phyloP scores from a whole-genome alignment of 495 filamentous ascomycete genomes.

The Lindgomyces ingoldianus region DNA sequence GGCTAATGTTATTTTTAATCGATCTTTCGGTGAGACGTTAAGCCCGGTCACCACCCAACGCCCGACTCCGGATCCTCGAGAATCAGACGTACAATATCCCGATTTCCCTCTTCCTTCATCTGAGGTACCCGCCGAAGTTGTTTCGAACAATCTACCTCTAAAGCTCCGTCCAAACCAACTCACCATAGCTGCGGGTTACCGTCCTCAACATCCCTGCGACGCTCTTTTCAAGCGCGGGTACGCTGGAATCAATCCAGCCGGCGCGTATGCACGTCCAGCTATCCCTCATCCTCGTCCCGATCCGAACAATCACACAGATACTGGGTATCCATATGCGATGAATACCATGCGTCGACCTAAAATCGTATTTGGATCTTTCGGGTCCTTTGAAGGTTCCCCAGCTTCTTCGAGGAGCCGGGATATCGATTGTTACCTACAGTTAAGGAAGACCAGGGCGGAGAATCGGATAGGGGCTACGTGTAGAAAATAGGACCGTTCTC shows the following conservation, averaged over 20 bases:
- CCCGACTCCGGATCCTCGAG: not conserved
- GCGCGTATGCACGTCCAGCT: not conserved
- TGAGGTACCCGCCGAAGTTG: too few species aligned
- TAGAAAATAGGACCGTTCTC: too few species aligned
- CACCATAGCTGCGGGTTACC: not conserved
- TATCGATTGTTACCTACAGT: not conserved
- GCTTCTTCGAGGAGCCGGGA: not conserved
- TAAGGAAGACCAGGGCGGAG: too few species aligned
- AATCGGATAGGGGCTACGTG: too few species aligned
- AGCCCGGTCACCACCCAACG: too few species aligned
- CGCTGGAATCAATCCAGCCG: not conserved
- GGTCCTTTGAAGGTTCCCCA: not conserved
- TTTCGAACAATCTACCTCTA: not conserved
- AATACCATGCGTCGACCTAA: not conserved
- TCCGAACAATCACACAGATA: not conserved
- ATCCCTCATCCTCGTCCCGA: not conserved
- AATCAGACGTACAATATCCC: not conserved
- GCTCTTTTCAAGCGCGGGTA: not conserved
- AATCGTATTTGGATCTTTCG: slow-evolving; percentile 1
- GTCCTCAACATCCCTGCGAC: not conserved
- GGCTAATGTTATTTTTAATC: too few species aligned
- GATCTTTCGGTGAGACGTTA: too few species aligned
- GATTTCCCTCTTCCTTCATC: not conserved
- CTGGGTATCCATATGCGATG: not conserved
- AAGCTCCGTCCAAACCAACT: not conserved